Base-by-base conservation (phyloP, 805 yeast species). In the Candida ulmi region DNA sequence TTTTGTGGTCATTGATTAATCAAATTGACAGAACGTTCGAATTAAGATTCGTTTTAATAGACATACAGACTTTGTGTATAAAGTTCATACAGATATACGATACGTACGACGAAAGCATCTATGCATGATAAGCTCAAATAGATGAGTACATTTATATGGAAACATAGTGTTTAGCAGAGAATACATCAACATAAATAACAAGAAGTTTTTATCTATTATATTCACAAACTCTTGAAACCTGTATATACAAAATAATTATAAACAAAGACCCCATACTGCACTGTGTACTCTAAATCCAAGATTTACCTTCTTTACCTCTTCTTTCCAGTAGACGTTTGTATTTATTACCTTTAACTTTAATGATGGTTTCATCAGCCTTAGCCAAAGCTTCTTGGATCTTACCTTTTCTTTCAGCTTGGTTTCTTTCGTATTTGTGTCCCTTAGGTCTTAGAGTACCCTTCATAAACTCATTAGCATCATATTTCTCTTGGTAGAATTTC, bases 351-450 rank as follows among this genome's bases (percentile, higher is more conserved):
- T 47, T 54, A 25, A 50, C 80, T 45, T 74, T 78, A 37, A 77
- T 53, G 45, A 88, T 78, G 46, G 74, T 72, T 39, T 78, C 74
- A 61, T 88, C 96, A 42, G 76, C 80, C 45, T 72, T 68, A 33
- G 64, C 74, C 51, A 86, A 60, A 24, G 93, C 96, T 36, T 76
- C 80, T 26, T 66, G 68, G 60, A 85, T 79, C 52, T 71, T 74
- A 45, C 67, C 68, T 60, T 75, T 66, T 60, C 87, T 80, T 17
- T 63, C 77, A 11, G 68, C 77, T 43, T 71, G 69, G 33, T 72
- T 73, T 59, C 88, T 73, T 62, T 88, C 95, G 73, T 88, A 77
- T 63, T 80, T 82, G 50, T 79, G 83, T 33, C 88, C 85, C 75
- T 87, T 87, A 53, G 88, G 95, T 55, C 65, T 67, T 54, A 77